Evolutionary conservation across 139 green algal species (phyloP).

Genomic region (Klebsormidium nitens): DNA sequence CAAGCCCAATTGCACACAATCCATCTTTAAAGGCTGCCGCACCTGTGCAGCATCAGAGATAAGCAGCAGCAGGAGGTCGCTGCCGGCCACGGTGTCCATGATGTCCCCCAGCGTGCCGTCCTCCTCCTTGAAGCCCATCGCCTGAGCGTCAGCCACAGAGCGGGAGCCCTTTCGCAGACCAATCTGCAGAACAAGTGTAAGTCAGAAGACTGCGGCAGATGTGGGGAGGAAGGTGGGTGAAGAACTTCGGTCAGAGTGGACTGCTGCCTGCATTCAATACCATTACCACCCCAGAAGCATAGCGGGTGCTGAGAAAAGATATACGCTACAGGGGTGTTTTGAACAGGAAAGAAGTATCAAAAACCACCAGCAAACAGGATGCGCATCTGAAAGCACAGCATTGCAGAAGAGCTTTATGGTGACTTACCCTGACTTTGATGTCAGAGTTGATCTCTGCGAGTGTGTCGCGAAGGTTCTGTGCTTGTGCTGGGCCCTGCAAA

Average conservation of each 20-base stretch:
- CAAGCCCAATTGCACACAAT: conserved; percentile 67
- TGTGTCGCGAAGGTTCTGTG: conserved; percentile 94
- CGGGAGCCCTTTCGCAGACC: conserved; percentile 77
- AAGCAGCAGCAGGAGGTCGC: conserved; percentile 92
- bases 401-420: too few species aligned
- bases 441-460: conserved; percentile 74
- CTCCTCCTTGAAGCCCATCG: conserved; percentile 77
- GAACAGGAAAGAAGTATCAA: conserved; percentile 6
- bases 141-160: conserved; percentile 77
- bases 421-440: conserved; percentile 79
- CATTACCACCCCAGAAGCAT: too few species aligned
- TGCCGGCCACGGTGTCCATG: conserved; percentile 79
- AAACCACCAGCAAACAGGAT: conserved; percentile 56
- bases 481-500: conserved; percentile 50
- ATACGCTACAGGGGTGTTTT: too few species aligned
- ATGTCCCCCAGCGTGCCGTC: conserved; percentile 93
- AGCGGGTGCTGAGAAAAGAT: too few species aligned
- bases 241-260: too few species aligned
- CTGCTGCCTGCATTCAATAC: too few species aligned
- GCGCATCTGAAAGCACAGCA: too few species aligned
- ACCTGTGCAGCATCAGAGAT: conserved; percentile 90
- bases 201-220: too few species aligned
- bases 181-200: conserved; percentile 49
- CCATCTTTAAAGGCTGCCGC: conserved; percentile 1
- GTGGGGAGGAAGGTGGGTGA: too few species aligned